A percentile compares a stretch with the other conserved stretches of the same genome.
Evolutionary conservation across 164 flowering plant genomes (phyloP).

Genomic region (Malania oleifera): DNA sequence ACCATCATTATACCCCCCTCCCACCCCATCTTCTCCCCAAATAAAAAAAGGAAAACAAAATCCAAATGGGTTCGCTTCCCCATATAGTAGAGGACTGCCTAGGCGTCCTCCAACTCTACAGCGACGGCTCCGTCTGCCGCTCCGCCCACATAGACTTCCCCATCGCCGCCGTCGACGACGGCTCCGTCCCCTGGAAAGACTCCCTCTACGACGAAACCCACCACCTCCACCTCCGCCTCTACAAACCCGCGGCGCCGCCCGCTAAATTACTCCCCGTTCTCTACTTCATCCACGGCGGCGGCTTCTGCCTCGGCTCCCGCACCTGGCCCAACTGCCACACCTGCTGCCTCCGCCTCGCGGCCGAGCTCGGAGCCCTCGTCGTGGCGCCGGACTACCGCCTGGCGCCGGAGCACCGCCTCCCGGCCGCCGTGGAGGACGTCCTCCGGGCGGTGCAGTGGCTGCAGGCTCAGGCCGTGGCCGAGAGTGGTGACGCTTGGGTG

Average conservation of each 20-base stretch:
- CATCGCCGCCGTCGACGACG: slow-evolving; percentile 18
- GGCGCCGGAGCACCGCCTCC: slow-evolving; percentile 65
- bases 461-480: slow-evolving; percentile 24
- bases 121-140: slow-evolving; percentile 50
- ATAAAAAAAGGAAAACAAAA: too few relatives aligned
- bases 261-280: slow-evolving; percentile 32
- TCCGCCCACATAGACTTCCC: slow-evolving; percentile 11
- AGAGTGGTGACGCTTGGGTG: slow-evolving; percentile 21
- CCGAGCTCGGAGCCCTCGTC: slow-evolving; percentile 38
- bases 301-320: slow-evolving; percentile 57
- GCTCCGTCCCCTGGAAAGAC: slow-evolving; percentile 43
- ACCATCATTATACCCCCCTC: too few relatives aligned
- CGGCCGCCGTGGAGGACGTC: slow-evolving; percentile 59
- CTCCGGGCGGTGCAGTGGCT: slow-evolving; percentile 43
- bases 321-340: slow-evolving; percentile 51
- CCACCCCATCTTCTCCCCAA: too few relatives aligned
- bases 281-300: slow-evolving; percentile 60
- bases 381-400: slow-evolving; percentile 57
- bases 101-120: slow-evolving; percentile 44
- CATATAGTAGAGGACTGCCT: slow-evolving; percentile 46
- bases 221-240: slow-evolving; percentile 53
- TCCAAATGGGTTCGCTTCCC: slow-evolving; percentile 48
- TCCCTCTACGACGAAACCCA: slow-evolving; percentile 24
- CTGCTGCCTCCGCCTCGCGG: slow-evolving; percentile 43
- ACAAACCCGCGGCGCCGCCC: slow-evolving; percentile 26